Base-by-base conservation (phyloP, 805 yeast genomes). In the Wickerhamiella domercqiae region DNA sequence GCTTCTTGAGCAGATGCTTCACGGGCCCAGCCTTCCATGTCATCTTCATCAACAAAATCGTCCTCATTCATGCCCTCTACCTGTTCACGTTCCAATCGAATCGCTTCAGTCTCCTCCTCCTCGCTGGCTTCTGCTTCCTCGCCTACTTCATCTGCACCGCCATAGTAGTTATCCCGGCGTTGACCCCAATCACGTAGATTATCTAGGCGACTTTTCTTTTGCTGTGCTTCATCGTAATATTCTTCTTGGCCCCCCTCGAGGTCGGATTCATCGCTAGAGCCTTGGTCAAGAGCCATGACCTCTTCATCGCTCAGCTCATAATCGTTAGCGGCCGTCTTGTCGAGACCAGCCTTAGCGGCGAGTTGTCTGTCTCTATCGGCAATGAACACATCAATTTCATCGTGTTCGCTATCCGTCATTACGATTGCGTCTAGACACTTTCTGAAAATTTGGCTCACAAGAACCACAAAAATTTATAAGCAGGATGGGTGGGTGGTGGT, bases 41-140 rank as follows among this genome's bases (percentile, higher is more conserved):
- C 90, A 20, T 68, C 80, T 69, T 78, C 75, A 34, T 73, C 93
- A 46, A 78, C 59, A 52, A 68, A 77, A 55, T 77, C 86, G 21
- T 63, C 76, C 70, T 80, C 75, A 35, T 71, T 71, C 48, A 86
- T 63, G 32, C 78, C 93, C 46, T 73, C 73, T 41, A 82, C 59
- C 55, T 84, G 84, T 47, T 71, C 68, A 61, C 78, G 79, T 59
- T 86, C 96, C 47, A 82, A 74, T 52, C 83, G 73, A 35, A 81
- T 52, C 0, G 97, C 97, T 59, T 90, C 96, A 48, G 73, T 75
- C 40, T 87, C 90, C 59, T 84, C 75, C 44, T 71, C 75, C 44
- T 72, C 75, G 4, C 82, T 79, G 22, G 73, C 75, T 38, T 74
- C 93, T 22, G 77, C 87, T 45, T 80, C 93, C 56, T 67, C 81